Percentiles rank a stretch among this genome's conserved stretches.
Conservation (phyloP, 1,284 basidiomycete species). For the Ustilago sp. region DNA sequence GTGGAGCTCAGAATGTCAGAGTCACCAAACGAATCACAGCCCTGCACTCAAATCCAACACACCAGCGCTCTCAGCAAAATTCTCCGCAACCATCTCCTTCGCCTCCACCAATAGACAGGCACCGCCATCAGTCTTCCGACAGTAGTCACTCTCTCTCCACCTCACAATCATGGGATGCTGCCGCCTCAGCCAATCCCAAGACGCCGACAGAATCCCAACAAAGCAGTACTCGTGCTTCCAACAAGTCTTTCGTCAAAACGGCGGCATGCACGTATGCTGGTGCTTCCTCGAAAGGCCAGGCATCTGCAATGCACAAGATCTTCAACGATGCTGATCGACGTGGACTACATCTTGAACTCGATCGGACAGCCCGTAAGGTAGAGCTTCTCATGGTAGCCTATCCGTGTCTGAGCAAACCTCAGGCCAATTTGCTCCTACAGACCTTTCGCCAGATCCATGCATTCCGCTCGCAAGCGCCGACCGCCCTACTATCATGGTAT, state of each 20-base stretch:
- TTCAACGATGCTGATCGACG: too few species aligned
- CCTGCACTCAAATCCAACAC: background rate
- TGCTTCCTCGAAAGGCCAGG: background rate
- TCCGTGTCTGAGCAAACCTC: slow-evolving; percentile 13
- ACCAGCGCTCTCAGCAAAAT: background rate
- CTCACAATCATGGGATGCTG: background rate
- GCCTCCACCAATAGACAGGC: slow-evolving; percentile 1
- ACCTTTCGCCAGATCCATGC: slow-evolving; percentile 10
- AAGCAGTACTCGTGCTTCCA: background rate
- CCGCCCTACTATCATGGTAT: slow-evolving; percentile 32
- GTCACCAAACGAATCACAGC: background rate
- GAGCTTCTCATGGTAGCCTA: slow-evolving; percentile 9
- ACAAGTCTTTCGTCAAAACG: background rate
- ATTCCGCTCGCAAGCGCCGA: slow-evolving; percentile 14
- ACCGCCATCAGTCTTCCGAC: background rate
- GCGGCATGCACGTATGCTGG: background rate
- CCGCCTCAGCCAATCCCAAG: background rate
- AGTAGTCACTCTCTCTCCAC: background rate
- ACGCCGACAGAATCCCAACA: background rate
- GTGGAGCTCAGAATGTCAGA: background rate
- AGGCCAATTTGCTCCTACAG: slow-evolving; percentile 18
- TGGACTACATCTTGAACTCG: background rate
- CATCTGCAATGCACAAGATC: too few species aligned
- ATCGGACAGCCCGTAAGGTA: background rate
- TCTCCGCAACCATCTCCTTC: background rate